Evolutionary conservation across 2,329 filamentous ascomycete genomes (phyloP).

Genomic region (Calonectria honghensis): DNA sequence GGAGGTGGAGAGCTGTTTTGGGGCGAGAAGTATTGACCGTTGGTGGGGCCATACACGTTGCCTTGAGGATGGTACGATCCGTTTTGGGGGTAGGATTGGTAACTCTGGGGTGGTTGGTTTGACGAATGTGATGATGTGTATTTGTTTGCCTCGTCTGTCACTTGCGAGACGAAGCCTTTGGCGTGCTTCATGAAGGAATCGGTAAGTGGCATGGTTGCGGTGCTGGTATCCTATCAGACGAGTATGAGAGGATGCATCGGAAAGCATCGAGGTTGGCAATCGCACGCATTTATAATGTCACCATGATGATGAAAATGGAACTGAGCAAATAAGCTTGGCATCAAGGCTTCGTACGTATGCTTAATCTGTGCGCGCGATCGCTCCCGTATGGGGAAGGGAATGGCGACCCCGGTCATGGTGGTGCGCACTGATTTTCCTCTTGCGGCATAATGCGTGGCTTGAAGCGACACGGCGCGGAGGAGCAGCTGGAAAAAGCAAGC

Average conservation of each 20-base stretch:
- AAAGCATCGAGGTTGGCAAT: background rate
- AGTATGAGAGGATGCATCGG: no score
- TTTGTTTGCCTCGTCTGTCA: background rate
- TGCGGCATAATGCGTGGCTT: no score
- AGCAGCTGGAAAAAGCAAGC: background rate
- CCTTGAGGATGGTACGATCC: background rate
- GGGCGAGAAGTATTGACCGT: background rate
- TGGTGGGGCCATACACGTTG: background rate
- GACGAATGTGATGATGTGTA: background rate
- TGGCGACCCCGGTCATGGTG: background rate
- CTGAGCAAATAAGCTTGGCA: background rate
- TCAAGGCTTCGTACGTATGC: slow-evolving; percentile 10
- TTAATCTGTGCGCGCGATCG: slow-evolving; percentile 1
- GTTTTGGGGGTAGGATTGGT: slow-evolving; percentile 12
- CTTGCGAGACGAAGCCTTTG: slow-evolving; percentile 8
- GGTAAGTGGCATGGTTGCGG: background rate
- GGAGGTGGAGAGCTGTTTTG: background rate
- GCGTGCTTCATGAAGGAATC: slow-evolving; percentile 13
- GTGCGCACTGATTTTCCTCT: background rate
- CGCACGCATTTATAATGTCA: background rate
- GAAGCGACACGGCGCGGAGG: background rate
- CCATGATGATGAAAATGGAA: background rate
- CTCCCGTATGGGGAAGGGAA: background rate
- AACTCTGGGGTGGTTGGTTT: slow-evolving; percentile 4
- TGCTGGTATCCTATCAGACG: background rate